These are phyloP conservation scores for Betula pendula DNA, from an alignment of 306 rosid species.

Conservation along the genomic window DNA sequence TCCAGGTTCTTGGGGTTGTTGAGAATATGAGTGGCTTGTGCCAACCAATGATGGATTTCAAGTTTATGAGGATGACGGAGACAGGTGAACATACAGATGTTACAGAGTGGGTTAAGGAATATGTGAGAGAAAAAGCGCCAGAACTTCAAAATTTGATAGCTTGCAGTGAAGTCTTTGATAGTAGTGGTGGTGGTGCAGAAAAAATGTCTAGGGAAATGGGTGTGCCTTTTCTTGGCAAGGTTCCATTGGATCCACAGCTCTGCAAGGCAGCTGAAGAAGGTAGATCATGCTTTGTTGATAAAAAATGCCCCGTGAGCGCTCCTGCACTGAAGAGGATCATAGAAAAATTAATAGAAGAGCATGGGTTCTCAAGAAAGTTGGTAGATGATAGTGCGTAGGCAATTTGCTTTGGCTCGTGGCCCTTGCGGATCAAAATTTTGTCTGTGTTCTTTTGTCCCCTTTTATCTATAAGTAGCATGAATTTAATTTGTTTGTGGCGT, in stretches of 20 bases:
- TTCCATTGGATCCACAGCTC: conserved; percentile 88
- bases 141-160: conserved; percentile 61
- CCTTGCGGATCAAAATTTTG: conserved; percentile 19
- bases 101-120: conserved; percentile 59
- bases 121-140: conserved; percentile 65
- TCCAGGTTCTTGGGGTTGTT: conserved; percentile 78
- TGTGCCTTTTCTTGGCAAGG: conserved; percentile 82
- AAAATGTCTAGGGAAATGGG: conserved; percentile 81
- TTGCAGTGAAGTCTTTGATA: conserved; percentile 80
- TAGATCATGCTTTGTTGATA: conserved; percentile 73
- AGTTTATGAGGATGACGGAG: conserved; percentile 53
- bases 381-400: conserved; percentile 45
- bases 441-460: neutral
- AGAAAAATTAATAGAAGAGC: conserved; percentile 56
- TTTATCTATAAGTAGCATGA: neutral
- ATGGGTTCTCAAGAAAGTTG: conserved; percentile 40
- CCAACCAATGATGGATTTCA: conserved; percentile 63
- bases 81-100: conserved; percentile 72
- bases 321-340: conserved; percentile 73
- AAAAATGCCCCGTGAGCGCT: conserved; percentile 61
- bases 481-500: neutral
- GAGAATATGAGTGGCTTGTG: conserved; percentile 92
- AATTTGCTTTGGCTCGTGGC: conserved; percentile 3
- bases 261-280: conserved; percentile 97
- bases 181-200: conserved; percentile 79